Evolutionary conservation across 306 rosid genomes (phyloP).

Genomic region (Malus sieversii): DNA sequence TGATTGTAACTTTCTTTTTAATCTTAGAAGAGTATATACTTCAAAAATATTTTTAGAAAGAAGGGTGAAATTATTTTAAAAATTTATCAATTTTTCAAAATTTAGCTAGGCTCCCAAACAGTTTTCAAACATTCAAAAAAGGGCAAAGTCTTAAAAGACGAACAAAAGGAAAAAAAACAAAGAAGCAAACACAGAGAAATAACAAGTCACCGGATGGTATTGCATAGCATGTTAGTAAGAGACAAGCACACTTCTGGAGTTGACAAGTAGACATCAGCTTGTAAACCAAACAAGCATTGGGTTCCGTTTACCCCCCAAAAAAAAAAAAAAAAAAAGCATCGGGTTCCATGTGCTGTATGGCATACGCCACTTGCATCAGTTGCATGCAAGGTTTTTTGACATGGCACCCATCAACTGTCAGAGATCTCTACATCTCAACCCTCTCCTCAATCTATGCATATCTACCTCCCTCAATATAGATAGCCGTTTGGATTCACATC

Average conservation of each 20-base stretch:
- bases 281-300: conserved; percentile 27
- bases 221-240: conserved; percentile 9
- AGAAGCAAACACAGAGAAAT: conserved; percentile 1
- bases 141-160: background rate
- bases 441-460: background rate
- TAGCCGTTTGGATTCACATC: background rate
- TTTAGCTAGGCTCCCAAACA: background rate
- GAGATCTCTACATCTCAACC: background rate
- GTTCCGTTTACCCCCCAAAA: conserved; percentile 12
- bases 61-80: background rate
- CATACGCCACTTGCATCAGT: background rate
- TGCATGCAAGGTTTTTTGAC: background rate
- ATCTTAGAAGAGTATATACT: background rate
- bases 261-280: conserved; percentile 23
- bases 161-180: background rate
- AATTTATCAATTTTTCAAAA: background rate
- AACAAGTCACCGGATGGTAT: conserved; percentile 12
- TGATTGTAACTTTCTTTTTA: background rate
- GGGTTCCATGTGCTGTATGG: conserved; percentile 53
- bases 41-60: too few relatives aligned
- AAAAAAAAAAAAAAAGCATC: conserved; percentile 2
- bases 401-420: conserved; percentile 2
- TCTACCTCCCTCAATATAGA: background rate
- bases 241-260: conserved; percentile 19
- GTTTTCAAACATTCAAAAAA: background rate